Evolutionary conservation across 139 green algal species (phyloP), one percentile per base, ranked within the genome.

Genomic region (Chlamydomonas sphaeroides): DNA sequence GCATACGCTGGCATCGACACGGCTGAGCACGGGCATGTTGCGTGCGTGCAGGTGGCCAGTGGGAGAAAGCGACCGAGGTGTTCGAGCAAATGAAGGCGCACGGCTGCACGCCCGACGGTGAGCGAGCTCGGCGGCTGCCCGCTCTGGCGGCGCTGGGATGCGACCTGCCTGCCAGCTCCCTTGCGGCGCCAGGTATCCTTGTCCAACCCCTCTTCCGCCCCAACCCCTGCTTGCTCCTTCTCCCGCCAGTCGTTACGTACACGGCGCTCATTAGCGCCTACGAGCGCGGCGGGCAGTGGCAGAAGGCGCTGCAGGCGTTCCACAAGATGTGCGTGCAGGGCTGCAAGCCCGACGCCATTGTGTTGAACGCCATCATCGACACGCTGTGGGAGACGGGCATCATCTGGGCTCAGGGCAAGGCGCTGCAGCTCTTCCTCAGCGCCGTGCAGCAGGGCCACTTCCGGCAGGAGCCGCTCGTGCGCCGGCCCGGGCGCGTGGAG

Each of bases 361-460:
- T 98, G 49, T 98, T 94, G 88, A 96, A 98, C 75, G 92, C 94
- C 8, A 93, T 97, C 57, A 93, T 97, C 45, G 93, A 97, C 68
- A 87, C 91, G 35, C 83, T 97, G 53, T 97, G 92, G 92, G 90
- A 97, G 86, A 97, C 94, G 39, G 94, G 94, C 23, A 89, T 96
- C 36, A 89, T 93, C 32, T 94, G 90, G 90, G 94, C 91, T 26
- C 90, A 95, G 86, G 69, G 76, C 53, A 90, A 88, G 68, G 90
- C 92, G 20, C 68, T 89, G n/a, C 69, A 89, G 67, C 71, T 95
- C 26, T 95, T 91, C 82, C 68, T 84, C 26, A 68, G 38, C 14
- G 90, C 90, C 5, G 63, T 91, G 49, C 89, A 90, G 89, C 90
- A 88, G 8, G 84, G 88, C 17, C 84, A 91, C 67, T 88, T 92